A percentile compares a stretch with the other conserved stretches of the same genome.
Conservation (phyloP, 176 grass and related monocot species). For the Rhynchospora breviuscula region DNA sequence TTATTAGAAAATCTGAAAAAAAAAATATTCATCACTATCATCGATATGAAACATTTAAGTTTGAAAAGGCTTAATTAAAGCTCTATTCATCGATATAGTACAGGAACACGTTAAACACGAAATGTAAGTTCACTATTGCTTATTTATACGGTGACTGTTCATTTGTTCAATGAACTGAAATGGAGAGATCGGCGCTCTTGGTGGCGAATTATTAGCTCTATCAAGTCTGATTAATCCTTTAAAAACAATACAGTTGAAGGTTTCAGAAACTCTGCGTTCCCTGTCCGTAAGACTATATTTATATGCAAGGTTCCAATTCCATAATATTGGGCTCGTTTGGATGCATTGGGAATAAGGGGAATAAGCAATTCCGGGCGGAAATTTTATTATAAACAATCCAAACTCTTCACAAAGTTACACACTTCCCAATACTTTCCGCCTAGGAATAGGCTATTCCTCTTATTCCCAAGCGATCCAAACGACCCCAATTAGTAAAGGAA, state of each 20-base stretch:
- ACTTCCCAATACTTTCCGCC: too few relatives aligned
- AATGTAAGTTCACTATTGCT: background rate
- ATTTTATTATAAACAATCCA: too few relatives aligned
- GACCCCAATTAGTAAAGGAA: too few relatives aligned
- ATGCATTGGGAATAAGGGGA: too few relatives aligned
- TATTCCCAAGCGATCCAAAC: too few relatives aligned
- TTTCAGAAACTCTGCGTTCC: background rate
- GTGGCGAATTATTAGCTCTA: background rate
- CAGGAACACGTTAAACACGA: background rate
- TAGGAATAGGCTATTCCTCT: too few relatives aligned
- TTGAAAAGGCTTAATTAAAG: background rate
- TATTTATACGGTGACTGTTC: background rate
- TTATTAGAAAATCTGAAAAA: background rate
- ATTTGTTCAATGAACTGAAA: too few relatives aligned
- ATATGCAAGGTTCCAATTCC: background rate
- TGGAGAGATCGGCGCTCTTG: background rate
- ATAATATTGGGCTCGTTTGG: too few relatives aligned
- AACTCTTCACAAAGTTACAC: too few relatives aligned
- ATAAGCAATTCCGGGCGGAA: too few relatives aligned
- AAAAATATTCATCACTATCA: background rate
- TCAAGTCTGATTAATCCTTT: background rate
- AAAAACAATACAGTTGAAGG: background rate
- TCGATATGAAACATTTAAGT: background rate
- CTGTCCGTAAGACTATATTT: background rate
- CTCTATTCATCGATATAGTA: background rate